Percentiles rank a stretch among this genome's conserved stretches.
phyloP scores from a whole-genome alignment of 768 basidiomycete genomes.

The Termitomyces heimii region DNA sequence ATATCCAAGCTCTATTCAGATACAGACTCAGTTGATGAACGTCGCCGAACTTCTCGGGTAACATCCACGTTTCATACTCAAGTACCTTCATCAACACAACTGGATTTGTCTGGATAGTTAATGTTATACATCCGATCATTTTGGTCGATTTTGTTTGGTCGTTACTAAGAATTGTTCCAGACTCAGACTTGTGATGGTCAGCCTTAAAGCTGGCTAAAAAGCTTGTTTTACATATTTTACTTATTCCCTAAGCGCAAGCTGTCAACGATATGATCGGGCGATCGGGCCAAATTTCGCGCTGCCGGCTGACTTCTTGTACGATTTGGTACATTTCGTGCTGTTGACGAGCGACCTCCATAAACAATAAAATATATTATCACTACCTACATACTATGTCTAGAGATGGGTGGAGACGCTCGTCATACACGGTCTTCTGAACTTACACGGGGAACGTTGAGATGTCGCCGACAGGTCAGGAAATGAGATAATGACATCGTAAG shows the following conservation, averaged over 20 bases:
- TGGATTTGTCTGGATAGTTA: too few relatives aligned
- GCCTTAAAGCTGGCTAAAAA: too few relatives aligned
- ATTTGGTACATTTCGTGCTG: too few relatives aligned
- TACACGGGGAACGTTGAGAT: neutral
- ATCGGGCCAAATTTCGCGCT: too few relatives aligned
- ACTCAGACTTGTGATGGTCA: neutral
- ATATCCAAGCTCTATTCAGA: neutral
- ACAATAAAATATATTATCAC: too few relatives aligned
- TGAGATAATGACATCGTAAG: neutral
- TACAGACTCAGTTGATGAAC: neutral
- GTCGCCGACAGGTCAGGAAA: neutral
- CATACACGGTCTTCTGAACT: neutral
- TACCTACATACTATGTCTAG: too few relatives aligned
- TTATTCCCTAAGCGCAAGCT: too few relatives aligned
- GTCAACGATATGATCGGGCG: neutral
- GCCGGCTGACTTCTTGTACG: too few relatives aligned
- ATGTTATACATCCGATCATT: neutral
- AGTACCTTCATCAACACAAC: neutral
- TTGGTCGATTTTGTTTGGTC: neutral
- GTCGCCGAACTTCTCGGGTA: neutral
- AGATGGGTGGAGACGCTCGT: too few relatives aligned
- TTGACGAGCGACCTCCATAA: too few relatives aligned
- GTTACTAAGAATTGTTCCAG: neutral
- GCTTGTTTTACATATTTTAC: too few relatives aligned
- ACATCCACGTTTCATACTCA: neutral